Evolutionary conservation across 2,329 filamentous ascomycete species (phyloP).

Genomic region (Canariomyces notabilis): DNA sequence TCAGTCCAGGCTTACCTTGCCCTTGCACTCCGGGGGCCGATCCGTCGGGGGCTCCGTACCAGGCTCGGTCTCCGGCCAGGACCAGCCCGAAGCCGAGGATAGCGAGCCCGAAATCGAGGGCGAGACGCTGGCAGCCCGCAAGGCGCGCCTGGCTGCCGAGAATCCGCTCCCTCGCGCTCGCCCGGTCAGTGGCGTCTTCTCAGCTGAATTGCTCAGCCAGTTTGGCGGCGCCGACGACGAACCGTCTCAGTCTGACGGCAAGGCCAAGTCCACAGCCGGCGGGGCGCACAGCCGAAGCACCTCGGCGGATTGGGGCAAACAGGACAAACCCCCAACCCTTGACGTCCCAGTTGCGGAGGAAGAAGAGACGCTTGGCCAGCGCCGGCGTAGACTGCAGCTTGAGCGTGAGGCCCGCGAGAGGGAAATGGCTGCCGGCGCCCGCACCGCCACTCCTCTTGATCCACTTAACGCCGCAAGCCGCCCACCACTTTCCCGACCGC

Average conservation of each 20-base stretch:
- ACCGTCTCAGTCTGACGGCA: constrained; percentile 22
- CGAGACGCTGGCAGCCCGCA: constrained; percentile 63
- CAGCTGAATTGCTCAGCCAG: constrained; percentile 62
- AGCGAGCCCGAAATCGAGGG: constrained; percentile 51
- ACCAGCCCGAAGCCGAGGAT: no score
- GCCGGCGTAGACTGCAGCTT: constrained; percentile 67
- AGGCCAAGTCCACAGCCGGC: constrained; percentile 25
- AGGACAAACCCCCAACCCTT: constrained; percentile 29
- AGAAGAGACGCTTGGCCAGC: constrained; percentile 75
- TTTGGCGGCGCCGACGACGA: constrained; percentile 50
- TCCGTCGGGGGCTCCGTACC: constrained; percentile 24
- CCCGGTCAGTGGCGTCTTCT: constrained; percentile 62
- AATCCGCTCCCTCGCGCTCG: constrained; percentile 47
- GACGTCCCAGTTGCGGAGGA: constrained; percentile 45
- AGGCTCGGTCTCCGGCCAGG: constrained; percentile 17
- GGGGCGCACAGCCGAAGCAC: constrained; percentile 15
- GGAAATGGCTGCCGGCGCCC: constrained; percentile 42
- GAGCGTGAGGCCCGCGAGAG: constrained; percentile 59
- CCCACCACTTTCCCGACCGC: constrained; percentile 35
- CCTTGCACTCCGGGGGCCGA: constrained; percentile 9
- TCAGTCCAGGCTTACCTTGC: constrained; percentile 24
- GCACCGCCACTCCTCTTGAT: constrained; percentile 17
- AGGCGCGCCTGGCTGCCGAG: constrained; percentile 57
- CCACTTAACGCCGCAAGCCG: constrained; percentile 25
- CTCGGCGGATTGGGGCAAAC: constrained; percentile 17